A percentile compares a stretch with the other conserved stretches of the same genome.
Conservation (phyloP, 2,329 filamentous ascomycete genomes). For the Aspergillus brunneoviolaceus region DNA sequence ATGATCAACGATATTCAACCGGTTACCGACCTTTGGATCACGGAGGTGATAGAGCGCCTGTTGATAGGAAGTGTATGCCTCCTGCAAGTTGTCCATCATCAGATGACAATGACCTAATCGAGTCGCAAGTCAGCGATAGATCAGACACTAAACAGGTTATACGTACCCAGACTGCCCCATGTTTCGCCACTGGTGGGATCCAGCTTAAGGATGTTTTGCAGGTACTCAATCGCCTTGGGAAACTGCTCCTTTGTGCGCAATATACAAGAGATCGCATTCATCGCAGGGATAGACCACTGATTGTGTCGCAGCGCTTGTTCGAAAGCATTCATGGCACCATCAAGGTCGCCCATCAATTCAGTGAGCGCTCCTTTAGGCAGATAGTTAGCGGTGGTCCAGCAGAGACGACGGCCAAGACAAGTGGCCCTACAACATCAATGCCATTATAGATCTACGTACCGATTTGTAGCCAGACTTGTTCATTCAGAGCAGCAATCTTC, state of each 20-base stretch:
- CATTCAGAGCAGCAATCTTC: constrained; percentile 75
- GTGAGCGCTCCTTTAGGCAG: constrained; percentile 68
- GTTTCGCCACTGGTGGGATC: constrained; percentile 89
- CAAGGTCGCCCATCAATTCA: constrained; percentile 82
- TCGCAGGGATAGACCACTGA: constrained; percentile 80
- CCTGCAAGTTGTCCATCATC: constrained; percentile 98
- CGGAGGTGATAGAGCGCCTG: constrained; percentile 89
- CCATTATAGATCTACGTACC: constrained; percentile 57
- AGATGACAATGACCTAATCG: constrained; percentile 85
- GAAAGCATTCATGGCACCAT: constrained; percentile 87
- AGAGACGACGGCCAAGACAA: not conserved
- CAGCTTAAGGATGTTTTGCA: constrained; percentile 86
- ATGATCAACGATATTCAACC: not conserved
- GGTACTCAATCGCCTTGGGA: constrained; percentile 87
- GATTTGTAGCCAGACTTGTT: constrained; percentile 87
- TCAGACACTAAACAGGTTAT: not conserved
- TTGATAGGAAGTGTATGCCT: constrained; percentile 95
- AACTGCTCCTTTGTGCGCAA: constrained; percentile 91
- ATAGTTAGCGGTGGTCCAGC: constrained; percentile 17
- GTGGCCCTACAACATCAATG: not conserved
- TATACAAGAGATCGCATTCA: constrained; percentile 92
- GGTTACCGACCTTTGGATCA: constrained; percentile 75
- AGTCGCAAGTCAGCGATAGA: constrained; percentile 12
- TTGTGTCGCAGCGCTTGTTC: constrained; percentile 88
- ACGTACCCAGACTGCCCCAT: constrained; percentile 87